Evolutionary conservation across 108 stramenopile species (phyloP), one percentile per base, ranked within the genome.

Genomic region (Cylindrotheca closterium): DNA sequence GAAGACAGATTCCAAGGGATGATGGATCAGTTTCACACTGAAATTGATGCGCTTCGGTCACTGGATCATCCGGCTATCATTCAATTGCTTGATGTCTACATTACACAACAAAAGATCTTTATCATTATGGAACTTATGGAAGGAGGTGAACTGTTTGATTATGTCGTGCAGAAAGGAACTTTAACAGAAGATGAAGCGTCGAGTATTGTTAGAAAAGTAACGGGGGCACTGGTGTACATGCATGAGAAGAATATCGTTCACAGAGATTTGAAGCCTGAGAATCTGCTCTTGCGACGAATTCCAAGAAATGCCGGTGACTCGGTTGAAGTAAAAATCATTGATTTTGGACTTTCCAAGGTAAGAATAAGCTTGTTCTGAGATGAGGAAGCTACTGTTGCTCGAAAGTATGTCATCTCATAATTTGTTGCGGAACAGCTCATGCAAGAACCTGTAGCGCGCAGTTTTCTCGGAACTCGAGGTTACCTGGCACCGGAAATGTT

Each of bases 71-170:
- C 96, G 4, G 89, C 96, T 57, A 98, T 99, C 63, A 97, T 99
- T 54, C 74, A 77, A 34, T 74, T 99, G 57, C 91, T 86, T 58
- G 98, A 99, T 75, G 97, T 95, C 1, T 96, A 86, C 64, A 84
- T 95, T 33, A 83, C 93, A 3, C 81, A 88, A 5, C 81, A 82
- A 50, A 86, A 93, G 64, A 96, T 99, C 55, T 96, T 94, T 66
- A 97, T 99, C 62, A 88, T 99, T 45, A 96, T 97, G 97, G 98
- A 99, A 70, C 61, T 96, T 21, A 97, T 98, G 96, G 77, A 81
- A n/a, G 98, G 98, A 4, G 98, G 98, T 18, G 98, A 99, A 73
- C 79, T 99, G 30, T 99, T 99, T 79, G 98, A 99, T 79, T 97
- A 96, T 77, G 96, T 99, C 12, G 98, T 99, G 37, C 88, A 91